Conservation (phyloP, 2,329 filamentous ascomycete species). For the Fusarium sp. region DNA sequence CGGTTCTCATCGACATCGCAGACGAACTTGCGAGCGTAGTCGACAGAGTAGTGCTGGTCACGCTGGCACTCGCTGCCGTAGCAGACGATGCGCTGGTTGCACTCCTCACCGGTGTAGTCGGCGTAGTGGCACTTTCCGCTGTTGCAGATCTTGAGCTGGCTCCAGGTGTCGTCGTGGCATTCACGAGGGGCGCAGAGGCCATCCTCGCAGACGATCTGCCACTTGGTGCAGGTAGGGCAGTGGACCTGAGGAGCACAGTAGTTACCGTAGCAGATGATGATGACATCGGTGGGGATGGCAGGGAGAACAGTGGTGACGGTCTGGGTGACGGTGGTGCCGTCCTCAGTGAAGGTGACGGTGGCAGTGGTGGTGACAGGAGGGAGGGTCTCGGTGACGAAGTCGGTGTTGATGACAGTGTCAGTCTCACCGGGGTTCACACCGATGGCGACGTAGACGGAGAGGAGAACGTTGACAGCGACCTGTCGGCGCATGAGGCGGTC, state of each 20-base stretch:
- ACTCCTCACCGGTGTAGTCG: slow-evolving; percentile 42
- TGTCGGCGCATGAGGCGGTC: slow-evolving; percentile 36
- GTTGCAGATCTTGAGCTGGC: slow-evolving; percentile 47
- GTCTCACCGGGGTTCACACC: slow-evolving; percentile 22
- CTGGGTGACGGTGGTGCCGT: slow-evolving; percentile 32
- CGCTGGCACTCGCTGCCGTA: slow-evolving; percentile 43
- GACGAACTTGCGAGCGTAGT: slow-evolving; percentile 46
- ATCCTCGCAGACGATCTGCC: slow-evolving; percentile 47
- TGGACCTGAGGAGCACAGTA: slow-evolving; percentile 42
- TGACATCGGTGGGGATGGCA: slow-evolving; percentile 30
- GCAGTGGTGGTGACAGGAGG: slow-evolving; percentile 38
- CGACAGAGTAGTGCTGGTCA: slow-evolving; percentile 40
- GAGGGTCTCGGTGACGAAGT: slow-evolving; percentile 40
- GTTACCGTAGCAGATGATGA: slow-evolving; percentile 45
- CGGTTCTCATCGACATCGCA: slow-evolving; percentile 43
- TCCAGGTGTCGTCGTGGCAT: slow-evolving; percentile 39
- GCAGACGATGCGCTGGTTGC: slow-evolving; percentile 49
- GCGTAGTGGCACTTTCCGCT: slow-evolving; percentile 44
- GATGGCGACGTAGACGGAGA: slow-evolving; percentile 31
- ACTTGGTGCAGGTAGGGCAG: slow-evolving; percentile 42
- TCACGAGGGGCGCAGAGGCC: slow-evolving; percentile 45
- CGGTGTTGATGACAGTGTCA: slow-evolving; percentile 22
- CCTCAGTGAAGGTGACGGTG: slow-evolving; percentile 43
- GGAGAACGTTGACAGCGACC: slow-evolving; percentile 34
- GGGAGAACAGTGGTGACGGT: slow-evolving; percentile 37